Evolutionary conservation across 179 eudicot genomes (phyloP).

Genomic region (Spinacia oleracea): DNA sequence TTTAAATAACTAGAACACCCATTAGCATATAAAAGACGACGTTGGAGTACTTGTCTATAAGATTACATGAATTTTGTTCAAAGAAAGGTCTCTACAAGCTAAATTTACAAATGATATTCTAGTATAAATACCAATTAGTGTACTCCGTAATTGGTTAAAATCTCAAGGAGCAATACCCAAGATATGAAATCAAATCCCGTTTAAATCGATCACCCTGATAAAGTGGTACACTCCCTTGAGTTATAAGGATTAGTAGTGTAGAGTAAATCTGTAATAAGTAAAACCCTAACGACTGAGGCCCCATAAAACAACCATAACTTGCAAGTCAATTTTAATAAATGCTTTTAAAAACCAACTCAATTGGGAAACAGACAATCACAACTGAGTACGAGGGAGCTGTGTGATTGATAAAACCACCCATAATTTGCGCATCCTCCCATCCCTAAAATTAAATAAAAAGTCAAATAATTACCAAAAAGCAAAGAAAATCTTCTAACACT

Average conservation of each 20-base stretch:
- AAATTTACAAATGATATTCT: background rate
- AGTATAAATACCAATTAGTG: no score
- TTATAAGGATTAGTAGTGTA: background rate
- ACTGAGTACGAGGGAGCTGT: background rate
- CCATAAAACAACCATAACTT: background rate
- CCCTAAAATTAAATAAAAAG: background rate
- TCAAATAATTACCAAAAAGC: constrained; percentile 7
- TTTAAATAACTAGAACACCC: no score
- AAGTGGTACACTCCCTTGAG: background rate
- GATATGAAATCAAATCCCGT: no score
- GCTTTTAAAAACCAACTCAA: background rate
- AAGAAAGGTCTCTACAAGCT: background rate
- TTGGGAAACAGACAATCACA: constrained; percentile 9
- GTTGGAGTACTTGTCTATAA: background rate
- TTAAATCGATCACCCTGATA: no score
- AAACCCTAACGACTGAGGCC: background rate
- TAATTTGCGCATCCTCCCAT: background rate
- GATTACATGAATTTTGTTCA: background rate
- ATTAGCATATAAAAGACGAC: no score
- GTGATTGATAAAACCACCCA: constrained; percentile 11
- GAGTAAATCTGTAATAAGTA: background rate
- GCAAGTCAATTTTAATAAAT: background rate
- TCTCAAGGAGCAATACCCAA: no score
- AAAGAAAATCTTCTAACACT: background rate
- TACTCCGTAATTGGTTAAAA: no score